Evolutionary conservation across 805 yeast genomes (phyloP).

Genomic region (Teunomyces kruisii): DNA sequence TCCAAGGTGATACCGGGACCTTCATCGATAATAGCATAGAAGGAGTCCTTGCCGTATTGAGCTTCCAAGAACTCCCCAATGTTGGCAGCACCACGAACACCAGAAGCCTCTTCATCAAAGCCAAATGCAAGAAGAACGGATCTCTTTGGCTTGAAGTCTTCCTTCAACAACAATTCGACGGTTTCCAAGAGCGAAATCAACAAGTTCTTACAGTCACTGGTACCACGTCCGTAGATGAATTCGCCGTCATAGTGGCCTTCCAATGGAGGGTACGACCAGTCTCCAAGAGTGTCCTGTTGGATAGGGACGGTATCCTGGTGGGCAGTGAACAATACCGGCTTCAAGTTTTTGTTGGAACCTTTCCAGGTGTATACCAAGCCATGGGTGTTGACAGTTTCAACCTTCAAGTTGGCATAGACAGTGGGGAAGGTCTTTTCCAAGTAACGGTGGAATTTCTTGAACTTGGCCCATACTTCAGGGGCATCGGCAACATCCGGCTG

Average conservation of each 20-base stretch:
- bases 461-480: slow-evolving; percentile 46
- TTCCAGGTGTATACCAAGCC: slow-evolving; percentile 65
- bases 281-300: slow-evolving; percentile 49
- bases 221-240: slow-evolving; percentile 73
- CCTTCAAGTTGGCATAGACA: slow-evolving; percentile 46
- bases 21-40: slow-evolving; percentile 73
- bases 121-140: slow-evolving; percentile 68
- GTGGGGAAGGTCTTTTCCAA: slow-evolving; percentile 55
- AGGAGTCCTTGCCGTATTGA: slow-evolving; percentile 58
- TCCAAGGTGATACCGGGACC: slow-evolving; percentile 41
- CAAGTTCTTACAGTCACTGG: slow-evolving; percentile 71
- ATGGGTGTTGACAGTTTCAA: slow-evolving; percentile 58
- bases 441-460: slow-evolving; percentile 48
- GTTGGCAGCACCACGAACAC: slow-evolving; percentile 58
- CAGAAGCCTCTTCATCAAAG: slow-evolving; percentile 76
- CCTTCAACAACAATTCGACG: slow-evolving; percentile 44
- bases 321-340: slow-evolving; percentile 70
- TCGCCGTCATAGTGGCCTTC: slow-evolving; percentile 60
- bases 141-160: slow-evolving; percentile 59
- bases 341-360: slow-evolving; percentile 54
- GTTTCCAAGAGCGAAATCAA: slow-evolving; percentile 68
- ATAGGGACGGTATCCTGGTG: slow-evolving; percentile 86
- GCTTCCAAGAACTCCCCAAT: slow-evolving; percentile 48
- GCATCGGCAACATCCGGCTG: slow-evolving; percentile 50
- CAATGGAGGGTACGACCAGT: slow-evolving; percentile 72